Base-by-base conservation (phyloP, 371 early-diverging fungal species). In the Apophysomyces ossiformis region DNA sequence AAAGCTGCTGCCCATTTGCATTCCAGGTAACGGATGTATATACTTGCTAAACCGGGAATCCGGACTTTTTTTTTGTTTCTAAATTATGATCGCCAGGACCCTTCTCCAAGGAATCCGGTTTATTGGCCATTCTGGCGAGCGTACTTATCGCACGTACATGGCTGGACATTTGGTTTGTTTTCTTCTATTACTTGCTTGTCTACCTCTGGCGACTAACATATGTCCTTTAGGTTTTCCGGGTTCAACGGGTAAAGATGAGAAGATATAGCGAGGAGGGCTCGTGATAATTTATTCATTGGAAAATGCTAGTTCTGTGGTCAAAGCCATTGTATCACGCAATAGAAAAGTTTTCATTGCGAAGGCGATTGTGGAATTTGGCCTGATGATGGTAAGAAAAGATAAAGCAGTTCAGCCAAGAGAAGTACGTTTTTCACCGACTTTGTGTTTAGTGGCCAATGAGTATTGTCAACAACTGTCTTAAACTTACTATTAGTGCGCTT, bases 391-490 rank as follows among this genome's bases (percentile, higher is more conserved):
- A 82, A 66, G 62, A 18, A 26, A 32, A 44, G 13, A 56, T 36
- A 38, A 32, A 32, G 32, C 21, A n/a, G 4, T 13, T 35, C 36
- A 56, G 39, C 37, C 16, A 6, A 9, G 54, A 43, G 2, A 26
- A 26, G 32, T 26, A 26, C 32, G 5, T 41, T 61, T 1, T 18
- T 63, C 21, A 63, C 43, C 56, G n/a, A n/a, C 37, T 5, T 38
- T 47, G 45, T 8, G 21, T 63, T 36, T 73, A 87, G 88, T 91
- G 92, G 92, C 90, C 90, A 9, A 84, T 91, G 86, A 86, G 87
- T 72, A 81, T 91, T 43, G 89, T 90, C 36, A 91, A 91, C 72
- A 91, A 91, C 69, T 87, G 87, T 41, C 85, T 91, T 44, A 91
- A 91, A 67, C 68, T 87, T 68, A 83, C 81, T 26, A 91, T 91